Evolutionary conservation across 768 basidiomycete genomes (phyloP), one percentile per base, ranked within the genome.

Genomic region (Pisolithus marmoratus): DNA sequence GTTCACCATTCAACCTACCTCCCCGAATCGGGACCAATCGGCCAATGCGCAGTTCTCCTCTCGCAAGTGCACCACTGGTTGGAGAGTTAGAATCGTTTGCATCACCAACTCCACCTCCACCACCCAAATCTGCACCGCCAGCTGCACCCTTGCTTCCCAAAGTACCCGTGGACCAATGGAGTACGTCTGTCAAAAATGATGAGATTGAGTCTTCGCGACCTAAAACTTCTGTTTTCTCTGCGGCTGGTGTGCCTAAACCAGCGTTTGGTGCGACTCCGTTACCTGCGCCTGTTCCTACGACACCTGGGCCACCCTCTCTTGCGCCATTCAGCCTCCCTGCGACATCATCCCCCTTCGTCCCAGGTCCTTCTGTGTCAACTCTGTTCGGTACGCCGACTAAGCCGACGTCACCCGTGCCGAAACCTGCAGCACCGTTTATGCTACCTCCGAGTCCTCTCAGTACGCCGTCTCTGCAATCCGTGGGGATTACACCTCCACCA

Each of bases 21-120:
- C 80, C 82, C 19, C 74, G 85, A 37, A 81, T 81, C 1, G 83
- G 77, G 44, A 77, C 85, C 19, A 66, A 55, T 8, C 79, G 83
- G 7, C 87, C 87, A 0, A 66, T 75, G 3, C 81, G 85, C n/a
- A 90, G 89, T 57, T 90, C 89, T 3, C 89, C 89, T 2, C 71
- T 90, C 46, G 83, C 88, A 4, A 81, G 67, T 51, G 72, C 75
- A 5, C 71, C 81, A 48, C 70, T 70, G 50, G 79, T 73, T 20
- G 77, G 77, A 15, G 79, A 79, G 8, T 67, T 67, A 17, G 65
- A 68, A 34, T 49, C 57, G 17, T 6, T 15, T 23, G 14, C 27
- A 34, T 55, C 42, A 11, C 54, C 44, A 29, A 58, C 51, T n/a
- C 22, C 42, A 29, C 59, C 48, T 19, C 54, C 44, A 24, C 52